Conservation (phyloP, 2,329 filamentous ascomycete genomes). For the Sporothrix variecibatus region DNA sequence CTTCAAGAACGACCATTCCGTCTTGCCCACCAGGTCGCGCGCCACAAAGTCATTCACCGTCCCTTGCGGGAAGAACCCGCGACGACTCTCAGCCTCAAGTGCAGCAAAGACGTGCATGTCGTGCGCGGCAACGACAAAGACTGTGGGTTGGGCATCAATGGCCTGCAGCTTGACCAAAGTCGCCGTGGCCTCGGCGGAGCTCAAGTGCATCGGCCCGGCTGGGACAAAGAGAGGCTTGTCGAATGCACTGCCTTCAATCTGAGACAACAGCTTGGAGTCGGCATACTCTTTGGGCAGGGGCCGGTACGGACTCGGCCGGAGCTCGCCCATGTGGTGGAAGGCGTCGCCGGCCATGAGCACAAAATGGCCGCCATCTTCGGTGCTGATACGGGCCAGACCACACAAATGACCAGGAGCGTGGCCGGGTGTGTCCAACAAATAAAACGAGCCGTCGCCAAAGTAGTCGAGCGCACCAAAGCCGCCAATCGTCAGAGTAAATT, state of each 20-base stretch:
- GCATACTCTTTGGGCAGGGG: conserved; percentile 27
- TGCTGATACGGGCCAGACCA: conserved; percentile 44
- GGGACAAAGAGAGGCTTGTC: conserved; percentile 40
- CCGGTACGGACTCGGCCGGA: conserved; percentile 33
- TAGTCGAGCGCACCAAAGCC: conserved; percentile 34
- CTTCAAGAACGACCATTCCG: conserved; percentile 52
- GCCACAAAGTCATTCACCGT: conserved; percentile 49
- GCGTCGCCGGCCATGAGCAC: conserved; percentile 42
- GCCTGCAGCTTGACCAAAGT: conserved; percentile 50
- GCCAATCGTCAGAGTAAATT: conserved; percentile 35
- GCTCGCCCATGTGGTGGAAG: conserved; percentile 39
- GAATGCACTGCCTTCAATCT: conserved; percentile 29
- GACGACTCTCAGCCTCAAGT: conserved; percentile 36
- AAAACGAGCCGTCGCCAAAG: conserved; percentile 37
- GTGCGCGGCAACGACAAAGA: conserved; percentile 52
- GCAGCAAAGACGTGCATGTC: conserved; percentile 46
- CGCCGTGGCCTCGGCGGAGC: conserved; percentile 39
- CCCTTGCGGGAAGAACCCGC: conserved; percentile 47
- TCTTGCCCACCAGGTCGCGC: conserved; percentile 49
- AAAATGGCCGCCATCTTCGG: conserved; percentile 35
- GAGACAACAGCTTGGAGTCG: not conserved
- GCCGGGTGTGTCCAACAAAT: conserved; percentile 35
- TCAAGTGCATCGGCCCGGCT: conserved; percentile 30
- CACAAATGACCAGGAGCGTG: conserved; percentile 42
- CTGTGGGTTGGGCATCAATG: conserved; percentile 46